Percentiles rank a stretch among this genome's conserved stretches.
These are phyloP conservation scores for Luvunga scandens DNA, from an alignment of 345 rosid species.

Conservation along the genomic window DNA sequence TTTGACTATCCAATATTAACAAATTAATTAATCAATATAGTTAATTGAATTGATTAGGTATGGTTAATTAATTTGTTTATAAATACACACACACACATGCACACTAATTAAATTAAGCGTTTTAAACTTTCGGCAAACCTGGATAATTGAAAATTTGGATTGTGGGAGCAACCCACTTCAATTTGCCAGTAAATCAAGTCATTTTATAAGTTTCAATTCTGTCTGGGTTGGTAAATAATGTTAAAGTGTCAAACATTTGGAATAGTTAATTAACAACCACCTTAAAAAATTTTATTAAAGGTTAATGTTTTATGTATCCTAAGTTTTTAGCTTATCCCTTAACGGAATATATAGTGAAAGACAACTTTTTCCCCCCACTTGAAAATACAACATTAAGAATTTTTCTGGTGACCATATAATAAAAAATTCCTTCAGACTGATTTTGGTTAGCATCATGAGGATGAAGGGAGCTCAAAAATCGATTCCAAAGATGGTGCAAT, in stretches of 20 bases:
- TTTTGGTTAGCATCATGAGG: neutral
- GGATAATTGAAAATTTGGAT: neutral
- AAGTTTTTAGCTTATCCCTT: neutral
- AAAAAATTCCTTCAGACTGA: neutral
- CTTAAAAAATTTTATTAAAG: no score
- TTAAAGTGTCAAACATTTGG: constrained; percentile 5
- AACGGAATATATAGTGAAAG: neutral
- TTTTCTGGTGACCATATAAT: no score
- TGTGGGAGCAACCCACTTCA: neutral
- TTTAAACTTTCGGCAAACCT: constrained; percentile 4
- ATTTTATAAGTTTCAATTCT: neutral
- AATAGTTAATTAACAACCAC: neutral
- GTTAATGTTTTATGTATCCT: neutral
- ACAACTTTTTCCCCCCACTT: no score
- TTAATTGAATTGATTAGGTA: neutral
- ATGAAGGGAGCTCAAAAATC: no score
- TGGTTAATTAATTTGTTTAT: no score
- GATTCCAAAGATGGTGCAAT: no score
- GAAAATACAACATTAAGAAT: no score
- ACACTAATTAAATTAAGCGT: neutral
- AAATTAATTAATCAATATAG: neutral
- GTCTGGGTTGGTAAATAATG: neutral
- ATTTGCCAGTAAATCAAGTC: neutral
- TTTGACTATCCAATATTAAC: neutral
- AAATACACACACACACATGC: neutral